phyloP scores from a whole-genome alignment of 2,329 filamentous ascomycete species.

The Fusarium paranaense region DNA sequence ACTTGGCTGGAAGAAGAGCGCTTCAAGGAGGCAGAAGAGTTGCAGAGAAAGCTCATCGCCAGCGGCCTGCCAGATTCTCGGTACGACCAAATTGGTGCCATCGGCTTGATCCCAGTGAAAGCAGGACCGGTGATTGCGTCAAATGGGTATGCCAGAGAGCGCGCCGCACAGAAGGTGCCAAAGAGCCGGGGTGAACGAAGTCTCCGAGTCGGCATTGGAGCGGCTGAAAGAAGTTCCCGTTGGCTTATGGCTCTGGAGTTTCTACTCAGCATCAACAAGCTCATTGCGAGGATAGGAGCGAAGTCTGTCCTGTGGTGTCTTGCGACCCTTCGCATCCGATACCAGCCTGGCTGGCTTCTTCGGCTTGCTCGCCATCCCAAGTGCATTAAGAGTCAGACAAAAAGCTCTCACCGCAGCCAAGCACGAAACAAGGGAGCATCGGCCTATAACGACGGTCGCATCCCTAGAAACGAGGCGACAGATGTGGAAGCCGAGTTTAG shows the following conservation, averaged over 20 bases:
- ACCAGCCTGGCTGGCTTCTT: conserved; percentile 64
- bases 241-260: conserved; percentile 84
- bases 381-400: conserved; percentile 36
- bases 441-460: conserved; percentile 55
- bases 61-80: conserved; percentile 59
- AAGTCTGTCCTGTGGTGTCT: conserved; percentile 65
- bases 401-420: conserved; percentile 25
- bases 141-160: conserved; percentile 77
- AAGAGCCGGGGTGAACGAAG: conserved; percentile 61
- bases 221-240: conserved; percentile 80
- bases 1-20: conserved; percentile 96
- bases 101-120: conserved; percentile 67
- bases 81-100: conserved; percentile 65
- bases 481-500: conserved; percentile 87
- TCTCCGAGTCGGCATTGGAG: conserved; percentile 76
- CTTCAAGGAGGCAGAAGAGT: conserved; percentile 77
- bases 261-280: conserved; percentile 74
- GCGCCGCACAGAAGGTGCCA: conserved; percentile 70
- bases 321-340: conserved; percentile 57
- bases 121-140: conserved; percentile 55
- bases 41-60: conserved; percentile 63
- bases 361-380: conserved; percentile 61
- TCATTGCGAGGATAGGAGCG: conserved; percentile 49
- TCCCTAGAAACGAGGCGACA: conserved; percentile 72
- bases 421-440: conserved; percentile 14